A percentile compares a stretch with the other conserved stretches of the same genome.
These are phyloP conservation scores for Malus orientalis DNA, from an alignment of 306 rosid genomes.

Conservation along the genomic window DNA sequence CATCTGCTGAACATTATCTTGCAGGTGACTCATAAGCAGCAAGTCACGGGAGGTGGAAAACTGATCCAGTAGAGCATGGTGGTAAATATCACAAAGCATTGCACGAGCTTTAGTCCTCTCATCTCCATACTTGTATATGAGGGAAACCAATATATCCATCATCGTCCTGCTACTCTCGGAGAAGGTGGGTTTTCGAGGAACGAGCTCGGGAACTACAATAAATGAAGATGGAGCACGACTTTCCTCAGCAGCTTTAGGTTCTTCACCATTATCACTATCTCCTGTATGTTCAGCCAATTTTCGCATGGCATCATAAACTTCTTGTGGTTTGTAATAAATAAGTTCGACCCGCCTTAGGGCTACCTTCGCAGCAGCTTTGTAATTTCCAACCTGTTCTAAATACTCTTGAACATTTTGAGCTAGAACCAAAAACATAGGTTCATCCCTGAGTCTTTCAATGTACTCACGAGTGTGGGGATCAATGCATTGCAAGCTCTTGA, in stretches of 20 bases:
- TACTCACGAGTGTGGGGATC: slow-evolving; percentile 97
- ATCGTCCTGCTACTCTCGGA: slow-evolving; percentile 70
- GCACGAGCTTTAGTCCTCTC: slow-evolving; percentile 95
- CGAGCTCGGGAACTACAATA: slow-evolving; percentile 68
- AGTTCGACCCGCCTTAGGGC: slow-evolving; percentile 79
- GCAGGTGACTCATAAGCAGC: slow-evolving; percentile 95
- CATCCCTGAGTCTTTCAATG: slow-evolving; percentile 90
- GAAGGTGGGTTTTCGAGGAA: slow-evolving; percentile 78
- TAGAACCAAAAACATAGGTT: slow-evolving; percentile 72
- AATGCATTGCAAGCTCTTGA: slow-evolving; percentile 93
- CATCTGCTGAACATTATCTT: slow-evolving; percentile 80
- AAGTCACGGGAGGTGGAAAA: slow-evolving; percentile 80
- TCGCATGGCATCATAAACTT: slow-evolving; percentile 92
- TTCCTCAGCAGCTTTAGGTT: slow-evolving; percentile 50
- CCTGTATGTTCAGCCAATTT: slow-evolving; percentile 67
- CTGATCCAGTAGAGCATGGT: slow-evolving; percentile 82
- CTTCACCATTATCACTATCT: slow-evolving; percentile 43
- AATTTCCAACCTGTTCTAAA: slow-evolving; percentile 55
- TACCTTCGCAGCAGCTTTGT: slow-evolving; percentile 75
- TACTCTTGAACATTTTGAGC: slow-evolving; percentile 95
- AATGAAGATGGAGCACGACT: slow-evolving; percentile 66
- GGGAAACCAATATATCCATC: slow-evolving; percentile 77
- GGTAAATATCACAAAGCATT: slow-evolving; percentile 97
- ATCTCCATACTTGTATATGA: slow-evolving; percentile 75
- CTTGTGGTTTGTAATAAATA: slow-evolving; percentile 87